These are phyloP conservation scores for Juncus inflexus DNA, from an alignment of 176 grass and related monocot genomes.

Conservation along the genomic window DNA sequence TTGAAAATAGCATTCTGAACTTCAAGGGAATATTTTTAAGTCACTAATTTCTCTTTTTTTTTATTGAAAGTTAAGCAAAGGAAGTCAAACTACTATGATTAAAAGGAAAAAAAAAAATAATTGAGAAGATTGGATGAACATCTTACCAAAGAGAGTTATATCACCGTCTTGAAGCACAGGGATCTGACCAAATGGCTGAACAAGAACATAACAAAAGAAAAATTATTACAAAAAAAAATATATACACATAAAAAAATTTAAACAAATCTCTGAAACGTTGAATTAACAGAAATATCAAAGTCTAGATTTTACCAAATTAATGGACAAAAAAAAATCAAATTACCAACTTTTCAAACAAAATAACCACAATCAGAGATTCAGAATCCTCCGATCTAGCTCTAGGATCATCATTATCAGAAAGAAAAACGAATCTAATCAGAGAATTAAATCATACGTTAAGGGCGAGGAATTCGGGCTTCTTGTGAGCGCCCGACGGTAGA, in stretches of 20 bases:
- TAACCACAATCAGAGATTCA: too few relatives aligned
- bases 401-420: neutral
- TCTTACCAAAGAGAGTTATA: constrained; percentile 53
- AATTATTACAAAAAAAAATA: constrained; percentile 1
- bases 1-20: neutral
- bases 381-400: neutral
- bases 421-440: neutral
- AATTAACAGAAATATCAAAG: neutral
- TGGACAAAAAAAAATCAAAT: too few relatives aligned
- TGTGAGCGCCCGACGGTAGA: constrained; percentile 56
- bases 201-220: neutral
- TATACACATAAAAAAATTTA: too few relatives aligned
- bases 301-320: neutral
- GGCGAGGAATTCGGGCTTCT: constrained; percentile 68
- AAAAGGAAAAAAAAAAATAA: neutral
- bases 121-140: too few relatives aligned
- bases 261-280: neutral
- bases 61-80: neutral
- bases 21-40: neutral
- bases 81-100: neutral
- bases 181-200: constrained; percentile 93
- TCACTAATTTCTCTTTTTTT: neutral
- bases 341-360: too few relatives aligned
- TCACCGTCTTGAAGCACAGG: constrained; percentile 67
- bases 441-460: constrained; percentile 41